A percentile compares a stretch with the other conserved stretches of the same genome.
These are phyloP conservation scores for Botrytis hyacinthi DNA, from an alignment of 2,329 filamentous ascomycete species.

Conservation along the genomic window DNA sequence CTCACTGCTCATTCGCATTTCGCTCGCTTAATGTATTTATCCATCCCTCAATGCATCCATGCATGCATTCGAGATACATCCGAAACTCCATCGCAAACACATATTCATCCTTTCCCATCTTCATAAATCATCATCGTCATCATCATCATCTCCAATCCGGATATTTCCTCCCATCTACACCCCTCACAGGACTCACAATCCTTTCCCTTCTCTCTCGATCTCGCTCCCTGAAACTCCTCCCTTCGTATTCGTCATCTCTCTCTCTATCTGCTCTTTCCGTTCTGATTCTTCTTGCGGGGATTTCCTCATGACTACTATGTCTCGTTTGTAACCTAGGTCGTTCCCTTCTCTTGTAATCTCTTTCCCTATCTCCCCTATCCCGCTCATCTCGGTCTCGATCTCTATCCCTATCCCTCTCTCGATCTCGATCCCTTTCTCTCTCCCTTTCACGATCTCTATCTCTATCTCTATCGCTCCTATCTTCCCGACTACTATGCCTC, in stretches of 20 bases:
- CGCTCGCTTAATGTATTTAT: neutral
- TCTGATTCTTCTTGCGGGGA: constrained; percentile 6
- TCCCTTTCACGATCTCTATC: constrained; percentile 12
- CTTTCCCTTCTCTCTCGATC: constrained; percentile 29
- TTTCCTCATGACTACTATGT: constrained; percentile 20
- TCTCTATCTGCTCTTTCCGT: constrained; percentile 27
- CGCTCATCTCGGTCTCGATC: constrained; percentile 22
- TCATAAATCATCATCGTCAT: neutral
- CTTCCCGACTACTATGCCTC: constrained; percentile 25
- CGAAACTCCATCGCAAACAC: neutral
- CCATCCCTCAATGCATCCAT: neutral
- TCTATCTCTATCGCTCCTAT: constrained; percentile 23
- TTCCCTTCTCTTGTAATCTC: constrained; percentile 15
- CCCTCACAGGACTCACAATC: constrained; percentile 31
- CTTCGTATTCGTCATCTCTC: constrained; percentile 17
- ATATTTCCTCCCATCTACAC: constrained; percentile 37
- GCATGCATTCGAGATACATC: neutral
- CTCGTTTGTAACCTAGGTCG: constrained; percentile 5
- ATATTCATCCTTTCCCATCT: neutral
- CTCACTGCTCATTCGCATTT: neutral
- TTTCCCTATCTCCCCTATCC: constrained; percentile 24
- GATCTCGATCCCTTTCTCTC: neutral
- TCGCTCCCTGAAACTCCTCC: constrained; percentile 25
- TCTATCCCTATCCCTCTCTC: constrained; percentile 23
- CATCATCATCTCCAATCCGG: constrained; percentile 21